phyloP scores from a whole-genome alignment of 352 stramenopile species.

The Pythium scleroteichum region DNA sequence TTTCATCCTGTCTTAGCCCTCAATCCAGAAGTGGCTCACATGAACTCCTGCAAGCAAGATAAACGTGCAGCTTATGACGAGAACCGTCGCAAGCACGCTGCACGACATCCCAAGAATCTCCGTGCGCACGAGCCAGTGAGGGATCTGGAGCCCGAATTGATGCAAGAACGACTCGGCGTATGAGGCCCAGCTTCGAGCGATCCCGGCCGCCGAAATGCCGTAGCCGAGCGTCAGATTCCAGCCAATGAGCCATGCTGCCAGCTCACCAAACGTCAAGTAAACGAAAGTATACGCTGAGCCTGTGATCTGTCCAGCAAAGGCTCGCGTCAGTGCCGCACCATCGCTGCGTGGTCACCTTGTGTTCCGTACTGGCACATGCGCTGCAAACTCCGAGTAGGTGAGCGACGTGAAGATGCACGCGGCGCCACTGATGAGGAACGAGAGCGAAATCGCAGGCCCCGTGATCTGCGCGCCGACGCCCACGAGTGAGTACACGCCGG shows the following conservation, averaged over 20 bases:
- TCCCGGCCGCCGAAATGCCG: slow-evolving; percentile 89
- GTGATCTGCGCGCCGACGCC: slow-evolving; percentile 83
- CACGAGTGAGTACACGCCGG: slow-evolving; percentile 93
- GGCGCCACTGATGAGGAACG: slow-evolving; percentile 86
- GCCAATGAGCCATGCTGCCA: slow-evolving; percentile 89
- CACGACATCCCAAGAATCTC: slow-evolving; percentile 61
- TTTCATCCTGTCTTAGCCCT: too few species aligned
- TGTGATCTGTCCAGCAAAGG: slow-evolving; percentile 60
- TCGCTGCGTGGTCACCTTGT: background rate
- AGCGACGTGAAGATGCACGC: slow-evolving; percentile 92
- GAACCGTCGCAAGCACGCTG: slow-evolving; percentile 75
- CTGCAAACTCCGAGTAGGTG: slow-evolving; percentile 90
- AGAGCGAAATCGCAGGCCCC: slow-evolving; percentile 88
- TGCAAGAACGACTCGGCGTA: slow-evolving; percentile 85
- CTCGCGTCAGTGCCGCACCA: too few species aligned
- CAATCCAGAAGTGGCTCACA: too few species aligned
- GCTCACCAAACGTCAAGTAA: slow-evolving; percentile 85
- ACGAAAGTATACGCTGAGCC: slow-evolving; percentile 91
- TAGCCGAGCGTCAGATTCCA: slow-evolving; percentile 94
- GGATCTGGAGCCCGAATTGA: slow-evolving; percentile 65
- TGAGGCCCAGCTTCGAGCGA: slow-evolving; percentile 89
- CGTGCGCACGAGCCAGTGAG: slow-evolving; percentile 59
- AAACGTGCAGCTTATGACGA: slow-evolving; percentile 83
- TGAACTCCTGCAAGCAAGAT: slow-evolving; percentile 84
- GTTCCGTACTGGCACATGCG: slow-evolving; percentile 69